Percentiles rank a stretch among this genome's conserved stretches.
Conservation (phyloP, 2,329 filamentous ascomycete species). For the Penicillium sclerotigenum region DNA sequence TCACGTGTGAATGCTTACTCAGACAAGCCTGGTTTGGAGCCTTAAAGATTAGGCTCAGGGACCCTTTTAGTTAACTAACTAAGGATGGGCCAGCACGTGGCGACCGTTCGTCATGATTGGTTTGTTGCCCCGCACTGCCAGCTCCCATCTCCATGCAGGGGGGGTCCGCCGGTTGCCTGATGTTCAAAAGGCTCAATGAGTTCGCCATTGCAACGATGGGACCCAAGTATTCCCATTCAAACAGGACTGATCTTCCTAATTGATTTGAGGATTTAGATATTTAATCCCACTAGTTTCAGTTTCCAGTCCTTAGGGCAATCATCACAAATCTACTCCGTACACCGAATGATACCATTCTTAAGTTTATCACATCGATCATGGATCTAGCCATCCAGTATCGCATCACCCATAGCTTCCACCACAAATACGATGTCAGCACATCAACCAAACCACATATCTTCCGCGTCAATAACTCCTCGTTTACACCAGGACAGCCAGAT, state of each 20-base stretch:
- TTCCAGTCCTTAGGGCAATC: neutral
- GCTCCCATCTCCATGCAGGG: neutral
- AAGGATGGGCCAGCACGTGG: neutral
- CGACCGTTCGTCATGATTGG: neutral
- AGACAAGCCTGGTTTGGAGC: fast-evolving
- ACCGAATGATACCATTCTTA: neutral
- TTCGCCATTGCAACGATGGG: neutral
- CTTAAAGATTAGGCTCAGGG: neutral
- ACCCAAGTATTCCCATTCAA: neutral
- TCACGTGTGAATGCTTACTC: neutral
- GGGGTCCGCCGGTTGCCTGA: no score
- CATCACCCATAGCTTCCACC: conserved; percentile 22
- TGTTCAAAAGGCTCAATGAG: neutral
- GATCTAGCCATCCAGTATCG: conserved; percentile 17
- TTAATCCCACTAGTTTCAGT: neutral
- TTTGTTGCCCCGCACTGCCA: neutral
- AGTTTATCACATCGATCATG: neutral
- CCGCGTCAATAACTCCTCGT: conserved; percentile 29
- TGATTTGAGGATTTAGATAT: neutral
- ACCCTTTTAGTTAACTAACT: no score
- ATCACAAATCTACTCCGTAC: neutral
- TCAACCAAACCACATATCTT: conserved; percentile 20
- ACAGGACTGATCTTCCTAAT: neutral
- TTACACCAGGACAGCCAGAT: conserved; percentile 33
- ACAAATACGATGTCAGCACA: conserved; percentile 25